Percentiles rank a stretch among this genome's conserved stretches.
Evolutionary conservation across 345 rosid genomes (phyloP).

Genomic region (Jatropha curcas): DNA sequence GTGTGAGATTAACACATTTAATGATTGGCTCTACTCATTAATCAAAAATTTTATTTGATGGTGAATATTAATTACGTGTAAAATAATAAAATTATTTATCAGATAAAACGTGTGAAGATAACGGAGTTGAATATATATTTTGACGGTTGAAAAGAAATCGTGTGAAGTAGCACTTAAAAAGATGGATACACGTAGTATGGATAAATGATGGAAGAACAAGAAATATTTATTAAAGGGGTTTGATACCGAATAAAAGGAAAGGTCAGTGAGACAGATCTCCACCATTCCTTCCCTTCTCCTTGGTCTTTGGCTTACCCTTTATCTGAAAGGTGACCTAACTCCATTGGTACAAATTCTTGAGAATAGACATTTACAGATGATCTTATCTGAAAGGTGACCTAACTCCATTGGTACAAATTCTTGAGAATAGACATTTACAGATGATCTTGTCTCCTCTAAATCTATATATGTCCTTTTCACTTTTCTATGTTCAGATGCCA

Average conservation of each 20-base stretch:
- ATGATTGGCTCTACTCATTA: no score
- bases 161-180: no score
- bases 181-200: no score
- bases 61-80: no score
- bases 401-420: slow-evolving; percentile 2
- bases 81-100: no score
- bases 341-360: slow-evolving; percentile 5
- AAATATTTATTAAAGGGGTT: background rate
- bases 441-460: slow-evolving; percentile 1
- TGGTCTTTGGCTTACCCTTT: background rate
- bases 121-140: no score
- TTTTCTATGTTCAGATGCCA: slow-evolving; percentile 3
- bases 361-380: background rate
- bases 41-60: no score
- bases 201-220: background rate
- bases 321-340: background rate
- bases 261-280: background rate
- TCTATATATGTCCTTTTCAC: background rate
- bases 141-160: no score
- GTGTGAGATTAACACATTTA: no score
- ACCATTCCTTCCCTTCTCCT: background rate
- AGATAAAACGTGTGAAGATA: no score
- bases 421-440: background rate
- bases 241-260: slow-evolving; percentile 1
- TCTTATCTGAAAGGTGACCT: background rate